Evolutionary conservation across 805 yeast genomes (phyloP).

Genomic region (Tetrapisispora taiwanensis): DNA sequence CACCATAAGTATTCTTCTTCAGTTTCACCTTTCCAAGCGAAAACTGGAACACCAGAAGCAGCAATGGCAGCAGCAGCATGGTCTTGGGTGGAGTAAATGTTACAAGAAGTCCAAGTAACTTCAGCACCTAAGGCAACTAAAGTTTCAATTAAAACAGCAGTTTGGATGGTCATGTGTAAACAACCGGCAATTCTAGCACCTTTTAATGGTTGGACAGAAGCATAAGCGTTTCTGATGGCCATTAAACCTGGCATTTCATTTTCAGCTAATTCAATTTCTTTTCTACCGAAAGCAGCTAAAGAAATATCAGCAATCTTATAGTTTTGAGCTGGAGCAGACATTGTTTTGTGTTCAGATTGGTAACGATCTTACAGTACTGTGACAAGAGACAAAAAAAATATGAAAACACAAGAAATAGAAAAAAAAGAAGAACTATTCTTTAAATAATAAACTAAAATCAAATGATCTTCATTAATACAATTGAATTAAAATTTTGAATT

Average conservation of each 20-base stretch:
- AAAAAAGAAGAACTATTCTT: no score
- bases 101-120: conserved; percentile 98
- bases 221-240: conserved; percentile 91
- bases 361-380: not conserved
- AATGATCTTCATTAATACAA: no score
- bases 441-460: no score
- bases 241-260: conserved; percentile 99
- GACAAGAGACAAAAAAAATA: no score
- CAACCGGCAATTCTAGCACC: conserved; percentile 99
- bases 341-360: conserved; percentile 13
- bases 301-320: conserved; percentile 97
- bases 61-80: conserved; percentile 99
- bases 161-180: conserved; percentile 98
- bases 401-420: no score
- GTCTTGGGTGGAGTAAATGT: conserved; percentile 98
- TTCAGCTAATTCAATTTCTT: conserved; percentile 96
- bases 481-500: no score
- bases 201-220: conserved; percentile 82
- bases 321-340: conserved; percentile 55
- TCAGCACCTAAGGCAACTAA: conserved; percentile 96
- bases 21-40: conserved; percentile 99
- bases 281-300: conserved; percentile 98
- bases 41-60: conserved; percentile 97
- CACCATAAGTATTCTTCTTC: conserved; percentile 99
- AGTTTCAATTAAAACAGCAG: conserved; percentile 97